phyloP scores from a whole-genome alignment of 1,284 basidiomycete genomes.

The Ceratobasidium theobromae region DNA sequence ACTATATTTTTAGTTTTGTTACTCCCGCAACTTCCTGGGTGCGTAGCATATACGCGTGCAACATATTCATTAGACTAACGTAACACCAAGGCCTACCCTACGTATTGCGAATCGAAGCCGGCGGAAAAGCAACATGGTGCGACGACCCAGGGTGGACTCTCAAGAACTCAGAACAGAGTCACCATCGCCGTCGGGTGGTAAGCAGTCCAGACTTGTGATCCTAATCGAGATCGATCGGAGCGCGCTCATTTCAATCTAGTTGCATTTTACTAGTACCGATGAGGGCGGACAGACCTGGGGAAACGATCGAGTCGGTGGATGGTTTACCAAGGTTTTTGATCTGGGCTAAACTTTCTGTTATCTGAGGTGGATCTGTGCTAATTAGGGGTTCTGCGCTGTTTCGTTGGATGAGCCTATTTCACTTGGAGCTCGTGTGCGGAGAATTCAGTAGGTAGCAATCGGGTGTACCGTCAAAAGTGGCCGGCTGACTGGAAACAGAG shows the following conservation, averaged over 20 bases:
- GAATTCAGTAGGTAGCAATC: not conserved
- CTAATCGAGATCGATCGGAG: too few species aligned
- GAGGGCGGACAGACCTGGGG: too few species aligned
- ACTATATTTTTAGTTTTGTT: not conserved
- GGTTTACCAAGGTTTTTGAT: too few species aligned
- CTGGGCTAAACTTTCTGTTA: not conserved
- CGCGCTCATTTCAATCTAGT: too few species aligned
- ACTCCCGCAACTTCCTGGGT: not conserved
- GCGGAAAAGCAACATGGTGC: not conserved
- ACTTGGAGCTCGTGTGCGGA: not conserved
- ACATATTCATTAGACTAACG: too few species aligned
- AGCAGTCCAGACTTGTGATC: too few species aligned
- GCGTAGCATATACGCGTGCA: not conserved
- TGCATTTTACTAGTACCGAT: too few species aligned
- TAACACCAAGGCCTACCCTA: not conserved
- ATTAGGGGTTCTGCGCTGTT: not conserved
- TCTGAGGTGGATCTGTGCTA: not conserved
- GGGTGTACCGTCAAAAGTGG: too few species aligned
- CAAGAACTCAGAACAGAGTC: not conserved
- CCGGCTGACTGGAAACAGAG: too few species aligned
- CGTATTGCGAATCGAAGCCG: not conserved
- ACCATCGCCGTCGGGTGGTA: not conserved
- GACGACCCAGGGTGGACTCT: not conserved
- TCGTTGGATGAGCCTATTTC: not conserved
- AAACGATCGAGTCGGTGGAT: too few species aligned